Percentiles rank a stretch among this genome's conserved stretches.
Conservation (phyloP, 345 rosid genomes). For the Arabidopsis arenosa region DNA sequence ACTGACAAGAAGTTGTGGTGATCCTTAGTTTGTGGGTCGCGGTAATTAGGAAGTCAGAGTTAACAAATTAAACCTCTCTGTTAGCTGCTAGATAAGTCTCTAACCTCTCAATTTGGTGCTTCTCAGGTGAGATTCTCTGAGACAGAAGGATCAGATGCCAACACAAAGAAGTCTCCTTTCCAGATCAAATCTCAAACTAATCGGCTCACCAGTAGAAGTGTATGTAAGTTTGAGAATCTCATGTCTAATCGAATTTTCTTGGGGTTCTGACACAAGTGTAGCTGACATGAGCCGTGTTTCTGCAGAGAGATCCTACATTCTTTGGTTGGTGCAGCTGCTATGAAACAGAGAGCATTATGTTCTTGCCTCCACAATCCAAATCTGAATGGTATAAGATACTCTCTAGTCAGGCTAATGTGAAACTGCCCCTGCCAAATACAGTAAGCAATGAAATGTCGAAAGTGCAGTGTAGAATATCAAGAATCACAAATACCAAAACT, state of each 20-base stretch:
- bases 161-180: constrained; percentile 23
- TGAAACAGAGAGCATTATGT: constrained; percentile 36
- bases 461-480: constrained; percentile 6
- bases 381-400: constrained; percentile 44
- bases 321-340: constrained; percentile 22
- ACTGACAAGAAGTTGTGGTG: constrained; percentile 1
- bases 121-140: constrained; percentile 35
- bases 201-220: constrained; percentile 20
- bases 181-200: constrained; percentile 24
- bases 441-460: constrained; percentile 18
- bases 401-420: constrained; percentile 33
- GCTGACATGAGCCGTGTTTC: constrained; percentile 17
- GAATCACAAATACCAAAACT: constrained; percentile 2
- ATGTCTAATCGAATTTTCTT: constrained; percentile 12
- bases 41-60: no score
- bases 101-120: constrained; percentile 15
- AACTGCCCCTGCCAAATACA: constrained; percentile 42
- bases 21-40: not conserved
- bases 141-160: constrained; percentile 43
- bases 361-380: constrained; percentile 41
- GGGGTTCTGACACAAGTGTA: constrained; percentile 34
- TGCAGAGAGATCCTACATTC: constrained; percentile 33
- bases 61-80: not conserved
- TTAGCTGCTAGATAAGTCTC: constrained; percentile 2
- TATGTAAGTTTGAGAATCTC: constrained; percentile 38